Evolutionary conservation across 176 grass and related monocot species (phyloP).

Genomic region (Bothriochloa decipiens): DNA sequence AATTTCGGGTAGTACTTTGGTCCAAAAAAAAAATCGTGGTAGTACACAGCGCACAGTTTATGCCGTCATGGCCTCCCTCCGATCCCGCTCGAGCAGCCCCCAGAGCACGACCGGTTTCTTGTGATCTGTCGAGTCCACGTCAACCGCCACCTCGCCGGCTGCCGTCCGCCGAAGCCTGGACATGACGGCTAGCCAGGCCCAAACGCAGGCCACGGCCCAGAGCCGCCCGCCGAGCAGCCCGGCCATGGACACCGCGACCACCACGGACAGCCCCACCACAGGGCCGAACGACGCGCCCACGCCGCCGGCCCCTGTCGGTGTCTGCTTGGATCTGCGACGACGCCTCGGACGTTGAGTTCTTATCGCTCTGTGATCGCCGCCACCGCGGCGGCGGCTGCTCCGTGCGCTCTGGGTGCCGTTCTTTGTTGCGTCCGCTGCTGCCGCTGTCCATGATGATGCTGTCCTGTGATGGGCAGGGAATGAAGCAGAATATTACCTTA

Average conservation of each 20-base stretch:
- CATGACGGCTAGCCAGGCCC: slow-evolving; percentile 37
- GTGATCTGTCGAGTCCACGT: slow-evolving; percentile 12
- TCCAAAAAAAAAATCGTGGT: too few relatives aligned
- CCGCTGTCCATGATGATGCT: neutral
- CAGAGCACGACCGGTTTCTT: neutral
- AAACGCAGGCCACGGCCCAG: slow-evolving; percentile 37
- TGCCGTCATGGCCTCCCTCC: too few relatives aligned
- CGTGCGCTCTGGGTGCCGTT: neutral
- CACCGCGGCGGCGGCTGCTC: neutral
- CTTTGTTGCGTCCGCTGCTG: neutral
- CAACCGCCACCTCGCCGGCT: neutral
- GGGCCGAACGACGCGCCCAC: slow-evolving; percentile 18
- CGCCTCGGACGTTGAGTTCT: too few relatives aligned
- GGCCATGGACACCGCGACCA: slow-evolving; percentile 29
- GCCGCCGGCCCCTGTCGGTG: neutral
- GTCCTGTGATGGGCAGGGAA: neutral
- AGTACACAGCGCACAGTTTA: too few relatives aligned
- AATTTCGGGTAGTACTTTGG: too few relatives aligned
- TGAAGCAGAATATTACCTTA: neutral
- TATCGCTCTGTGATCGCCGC: neutral
- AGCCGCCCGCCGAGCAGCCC: slow-evolving; percentile 44
- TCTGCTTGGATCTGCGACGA: neutral
- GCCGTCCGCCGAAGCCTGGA: neutral
- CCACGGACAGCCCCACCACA: slow-evolving; percentile 23
- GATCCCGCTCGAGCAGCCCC: too few relatives aligned